Percentiles rank a stretch among this genome's conserved stretches.
Evolutionary conservation across 2,329 filamentous ascomycete genomes (phyloP).

Genomic region (Penicillium sp.): DNA sequence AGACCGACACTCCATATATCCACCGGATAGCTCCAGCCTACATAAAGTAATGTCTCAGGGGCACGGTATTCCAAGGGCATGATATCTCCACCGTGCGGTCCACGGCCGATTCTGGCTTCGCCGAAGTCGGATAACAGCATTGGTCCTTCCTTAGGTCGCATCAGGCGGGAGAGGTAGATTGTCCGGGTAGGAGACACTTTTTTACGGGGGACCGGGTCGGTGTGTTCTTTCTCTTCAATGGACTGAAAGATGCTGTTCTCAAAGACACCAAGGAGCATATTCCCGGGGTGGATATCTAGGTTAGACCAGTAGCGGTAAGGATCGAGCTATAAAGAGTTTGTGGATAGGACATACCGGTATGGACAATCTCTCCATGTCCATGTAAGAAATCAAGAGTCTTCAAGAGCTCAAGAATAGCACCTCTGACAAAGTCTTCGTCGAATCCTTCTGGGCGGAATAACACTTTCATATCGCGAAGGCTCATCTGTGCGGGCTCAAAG

Average conservation of each 20-base stretch:
- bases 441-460: conserved; percentile 19
- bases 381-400: conserved; percentile 30
- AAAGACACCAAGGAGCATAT: conserved; percentile 28
- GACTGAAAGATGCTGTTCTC: conserved; percentile 24
- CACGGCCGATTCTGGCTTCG: conserved; percentile 25
- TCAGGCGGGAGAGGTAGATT: conserved; percentile 26
- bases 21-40: conserved; percentile 28
- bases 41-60: conserved; percentile 29
- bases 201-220: conserved; percentile 17
- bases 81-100: conserved; percentile 22
- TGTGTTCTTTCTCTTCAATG: conserved; percentile 33
- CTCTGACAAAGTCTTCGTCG: conserved; percentile 18
- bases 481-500: conserved; percentile 27
- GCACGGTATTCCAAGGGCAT: conserved; percentile 30
- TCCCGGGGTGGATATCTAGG: conserved; percentile 33
- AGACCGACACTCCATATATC: conserved; percentile 34
- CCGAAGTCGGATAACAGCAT: conserved; percentile 31
- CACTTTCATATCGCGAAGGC: conserved; percentile 19
- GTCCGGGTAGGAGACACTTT: conserved; percentile 19
- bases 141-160: conserved; percentile 24
- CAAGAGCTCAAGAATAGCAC: conserved; percentile 24
- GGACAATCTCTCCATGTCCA: conserved; percentile 22
- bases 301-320: too few relatives aligned
- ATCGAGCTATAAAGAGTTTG: too few relatives aligned
- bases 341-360: conserved; percentile 23